A percentile compares a stretch with the other conserved stretches of the same genome.
Conservation (phyloP, 2,329 filamentous ascomycete species). For the Nakataea oryzae region DNA sequence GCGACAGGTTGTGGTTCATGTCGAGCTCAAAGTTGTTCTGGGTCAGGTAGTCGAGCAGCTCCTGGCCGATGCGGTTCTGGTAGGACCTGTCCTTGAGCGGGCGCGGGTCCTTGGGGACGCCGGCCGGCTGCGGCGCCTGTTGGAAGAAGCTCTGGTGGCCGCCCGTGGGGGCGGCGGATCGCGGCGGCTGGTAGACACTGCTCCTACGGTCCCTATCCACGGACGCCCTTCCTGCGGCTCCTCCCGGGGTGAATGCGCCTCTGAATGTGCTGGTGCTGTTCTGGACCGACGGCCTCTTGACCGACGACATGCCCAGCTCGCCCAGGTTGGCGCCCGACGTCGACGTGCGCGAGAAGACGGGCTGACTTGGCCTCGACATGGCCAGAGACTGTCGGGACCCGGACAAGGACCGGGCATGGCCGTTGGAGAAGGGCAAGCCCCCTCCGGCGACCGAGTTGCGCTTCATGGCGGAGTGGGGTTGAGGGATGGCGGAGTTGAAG, state of each 20-base stretch:
- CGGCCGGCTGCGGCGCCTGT: slow-evolving; percentile 69
- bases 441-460: slow-evolving; percentile 68
- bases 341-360: slow-evolving; percentile 75
- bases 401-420: slow-evolving; percentile 74
- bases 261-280: slow-evolving; percentile 52
- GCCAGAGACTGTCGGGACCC: slow-evolving; percentile 79
- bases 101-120: slow-evolving; percentile 76
- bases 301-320: slow-evolving; percentile 72
- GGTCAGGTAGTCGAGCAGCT: slow-evolving; percentile 83
- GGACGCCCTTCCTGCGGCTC: slow-evolving; percentile 26
- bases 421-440: slow-evolving; percentile 51
- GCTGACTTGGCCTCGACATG: slow-evolving; percentile 72
- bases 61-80: slow-evolving; percentile 74
- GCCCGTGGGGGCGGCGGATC: slow-evolving; percentile 36
- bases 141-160: slow-evolving; percentile 90
- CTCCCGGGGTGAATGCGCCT: slow-evolving; percentile 52
- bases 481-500: slow-evolving; percentile 75
- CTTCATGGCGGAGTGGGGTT: slow-evolving; percentile 89
- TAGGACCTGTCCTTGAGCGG: slow-evolving; percentile 73
- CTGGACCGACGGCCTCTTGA: slow-evolving; percentile 72
- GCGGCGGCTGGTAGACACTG: slow-evolving; percentile 64
- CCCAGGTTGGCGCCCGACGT: slow-evolving; percentile 69
- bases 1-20: slow-evolving; percentile 87
- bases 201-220: slow-evolving; percentile 55
- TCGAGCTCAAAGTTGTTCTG: slow-evolving; percentile 96